These are phyloP conservation scores for Ganoderma meredithae DNA, from an alignment of 1,284 basidiomycete species.

Conservation along the genomic window DNA sequence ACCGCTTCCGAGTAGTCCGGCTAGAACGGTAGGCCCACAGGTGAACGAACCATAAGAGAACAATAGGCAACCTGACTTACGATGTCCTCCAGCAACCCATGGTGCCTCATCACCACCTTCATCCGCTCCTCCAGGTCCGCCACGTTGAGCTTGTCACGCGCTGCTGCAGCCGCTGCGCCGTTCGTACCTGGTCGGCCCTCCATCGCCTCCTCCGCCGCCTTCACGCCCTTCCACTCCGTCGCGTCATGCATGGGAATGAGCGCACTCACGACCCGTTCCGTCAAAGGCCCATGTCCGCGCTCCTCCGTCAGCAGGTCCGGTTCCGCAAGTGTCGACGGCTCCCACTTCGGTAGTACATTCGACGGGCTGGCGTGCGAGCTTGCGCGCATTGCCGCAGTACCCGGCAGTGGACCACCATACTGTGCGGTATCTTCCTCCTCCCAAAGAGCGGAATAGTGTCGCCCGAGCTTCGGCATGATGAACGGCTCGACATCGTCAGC, in stretches of 20 bases:
- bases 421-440: constrained; percentile 84
- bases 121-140: constrained; percentile 75
- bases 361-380: constrained; percentile 39
- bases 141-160: constrained; percentile 75
- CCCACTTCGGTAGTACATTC: constrained; percentile 68
- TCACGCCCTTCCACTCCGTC: constrained; percentile 75
- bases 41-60: not conserved
- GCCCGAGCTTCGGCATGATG: constrained; percentile 86
- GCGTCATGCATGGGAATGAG: constrained; percentile 72
- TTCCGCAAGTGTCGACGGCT: constrained; percentile 74
- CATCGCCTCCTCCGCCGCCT: constrained; percentile 84
- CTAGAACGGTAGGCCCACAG: constrained; percentile 45
- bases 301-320: constrained; percentile 71
- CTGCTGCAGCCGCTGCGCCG: constrained; percentile 74
- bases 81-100: constrained; percentile 66
- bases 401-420: constrained; percentile 53
- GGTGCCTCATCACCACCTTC: constrained; percentile 74
- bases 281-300: constrained; percentile 79
- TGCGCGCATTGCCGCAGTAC: constrained; percentile 46
- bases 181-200: constrained; percentile 78
- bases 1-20: constrained; percentile 81
- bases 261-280: constrained; percentile 83
- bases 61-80: constrained; percentile 47
- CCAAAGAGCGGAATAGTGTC: constrained; percentile 91
- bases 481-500: constrained; percentile 89